Evolutionary conservation across 352 stramenopile genomes (phyloP), one percentile per base, ranked within the genome.

Genomic region (Pythium aristosporum): DNA sequence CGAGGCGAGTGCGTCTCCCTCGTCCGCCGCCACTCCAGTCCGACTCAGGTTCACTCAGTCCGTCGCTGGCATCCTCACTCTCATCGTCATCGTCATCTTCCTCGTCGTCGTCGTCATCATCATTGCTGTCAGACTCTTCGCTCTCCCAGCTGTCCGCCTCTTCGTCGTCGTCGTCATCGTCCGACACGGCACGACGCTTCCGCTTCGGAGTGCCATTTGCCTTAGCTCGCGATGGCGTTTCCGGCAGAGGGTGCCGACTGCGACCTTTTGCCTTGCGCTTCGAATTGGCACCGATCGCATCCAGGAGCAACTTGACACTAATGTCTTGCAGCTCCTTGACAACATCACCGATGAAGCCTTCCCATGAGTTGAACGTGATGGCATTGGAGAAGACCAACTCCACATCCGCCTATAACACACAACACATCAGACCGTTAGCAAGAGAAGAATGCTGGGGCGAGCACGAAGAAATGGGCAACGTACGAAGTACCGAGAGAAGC

Each of bases 401-500:
- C 9, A 94, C 69, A 54, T 94, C 68, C 34, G 81, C 75, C 86
- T 95, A 56, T 21, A 63, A 4, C 36, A 60, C 11, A n/a, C 20
- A 36, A 46, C 39, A 46, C 10, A 18, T 9, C 39, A 46, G 2
- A 46, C 15, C 18, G 34, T 49, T 43, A 48, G 42, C 63, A 36
- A 12, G 23, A 37, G 37, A 18, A 7, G 28, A 25, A 42, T 13
- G 15, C 6, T 9, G 25, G 13, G 34, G 34, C 34, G 34, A 39
- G 34, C 11, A 23, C 18, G 20, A n/a, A 23, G 32, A 57, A 10
- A 28, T 21, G 36, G 5, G 25, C 25, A n/a, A 80, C 76, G 65
- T 87, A 95, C 87, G 51, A 91, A 91, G 63, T 96, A 96, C 30
- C 87, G 74, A 39, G 71, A 68, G 61, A 96, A 92, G 52, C 72